Conservation (phyloP, 768 basidiomycete species). For the Sporobolomyces phaffii region DNA sequence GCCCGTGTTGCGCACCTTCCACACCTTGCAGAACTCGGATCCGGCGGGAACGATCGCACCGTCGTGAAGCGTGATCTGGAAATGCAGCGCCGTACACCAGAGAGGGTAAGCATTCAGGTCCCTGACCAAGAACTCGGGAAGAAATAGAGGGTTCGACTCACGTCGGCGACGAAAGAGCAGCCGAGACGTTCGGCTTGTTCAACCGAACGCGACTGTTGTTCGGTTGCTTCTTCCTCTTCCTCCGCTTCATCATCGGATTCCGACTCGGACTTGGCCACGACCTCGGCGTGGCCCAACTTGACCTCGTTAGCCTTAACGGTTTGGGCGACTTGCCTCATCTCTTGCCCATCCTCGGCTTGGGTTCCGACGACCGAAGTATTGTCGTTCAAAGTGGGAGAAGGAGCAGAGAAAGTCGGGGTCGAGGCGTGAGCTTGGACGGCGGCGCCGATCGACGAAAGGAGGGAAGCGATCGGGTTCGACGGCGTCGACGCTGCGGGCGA, state of each 20-base stretch:
- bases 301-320: too few relatives aligned
- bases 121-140: too few relatives aligned
- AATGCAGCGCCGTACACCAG: too few relatives aligned
- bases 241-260: neutral
- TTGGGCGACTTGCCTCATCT: neutral
- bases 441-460: constrained; percentile 18
- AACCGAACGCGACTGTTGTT: neutral
- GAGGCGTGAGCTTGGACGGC: neutral
- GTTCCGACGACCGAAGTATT: neutral
- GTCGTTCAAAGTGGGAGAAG: neutral
- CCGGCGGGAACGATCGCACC: constrained; percentile 44
- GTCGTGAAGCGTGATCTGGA: constrained; percentile 44
- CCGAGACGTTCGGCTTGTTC: neutral
- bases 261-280: too few relatives aligned
- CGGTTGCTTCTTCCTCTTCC: neutral
- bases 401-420: neutral
- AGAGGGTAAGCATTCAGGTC: too few relatives aligned
- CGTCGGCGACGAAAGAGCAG: constrained; percentile 28
- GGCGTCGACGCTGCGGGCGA: neutral
- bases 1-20: constrained; percentile 45
- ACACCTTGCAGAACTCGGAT: constrained; percentile 47
- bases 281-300: too few relatives aligned
- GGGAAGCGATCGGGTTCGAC: neutral
- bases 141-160: neutral
- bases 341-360: neutral